Evolutionary conservation across 2,329 filamentous ascomycete genomes (phyloP).

Genomic region (Arthroderma uncinatum): DNA sequence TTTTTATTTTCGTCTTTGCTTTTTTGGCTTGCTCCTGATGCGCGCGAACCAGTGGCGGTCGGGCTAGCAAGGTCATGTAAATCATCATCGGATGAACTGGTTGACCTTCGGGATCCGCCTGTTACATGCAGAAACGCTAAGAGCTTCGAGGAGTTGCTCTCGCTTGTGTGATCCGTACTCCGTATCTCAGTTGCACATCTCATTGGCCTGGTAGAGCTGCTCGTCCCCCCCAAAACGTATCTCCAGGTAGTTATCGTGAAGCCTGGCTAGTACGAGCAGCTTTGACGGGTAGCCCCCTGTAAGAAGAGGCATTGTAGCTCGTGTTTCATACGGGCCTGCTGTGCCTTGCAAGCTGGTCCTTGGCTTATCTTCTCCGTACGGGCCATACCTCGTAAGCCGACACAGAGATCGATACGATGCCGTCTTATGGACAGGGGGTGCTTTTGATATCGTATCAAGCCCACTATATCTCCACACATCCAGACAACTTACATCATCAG

Average conservation of each 20-base stretch:
- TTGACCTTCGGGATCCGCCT: conserved; percentile 1
- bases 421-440: background rate
- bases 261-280: background rate
- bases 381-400: background rate
- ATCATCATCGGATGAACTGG: conserved; percentile 2
- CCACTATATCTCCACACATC: conserved; percentile 1
- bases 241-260: background rate
- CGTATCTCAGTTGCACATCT: background rate
- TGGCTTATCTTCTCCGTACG: background rate
- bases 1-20: background rate
- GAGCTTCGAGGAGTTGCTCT: background rate
- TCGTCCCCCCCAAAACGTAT: background rate
- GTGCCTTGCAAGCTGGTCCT: background rate
- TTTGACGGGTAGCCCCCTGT: background rate
- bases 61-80: background rate
- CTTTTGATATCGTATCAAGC: background rate
- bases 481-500: background rate
- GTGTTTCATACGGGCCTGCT: conserved; percentile 3
- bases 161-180: background rate
- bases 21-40: background rate
- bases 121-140: background rate
- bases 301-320: background rate
- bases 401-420: conserved; percentile 4
- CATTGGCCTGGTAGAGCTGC: background rate
- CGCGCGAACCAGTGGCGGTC: conserved; percentile 2